Conservation (phyloP, 2,329 filamentous ascomycete species). For the Penicillium sclerotiorum region DNA sequence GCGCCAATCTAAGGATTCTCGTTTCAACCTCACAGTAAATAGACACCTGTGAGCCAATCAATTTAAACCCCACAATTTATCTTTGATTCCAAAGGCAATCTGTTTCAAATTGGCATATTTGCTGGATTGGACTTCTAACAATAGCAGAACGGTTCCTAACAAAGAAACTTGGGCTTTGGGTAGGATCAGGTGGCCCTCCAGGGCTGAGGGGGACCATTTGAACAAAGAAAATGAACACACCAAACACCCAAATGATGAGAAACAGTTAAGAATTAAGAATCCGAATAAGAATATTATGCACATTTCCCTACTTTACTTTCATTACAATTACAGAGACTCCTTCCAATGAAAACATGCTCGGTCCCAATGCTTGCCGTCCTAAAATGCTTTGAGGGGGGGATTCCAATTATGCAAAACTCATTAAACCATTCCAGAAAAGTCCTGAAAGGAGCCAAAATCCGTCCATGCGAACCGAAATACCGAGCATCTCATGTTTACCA, state of each 20-base stretch:
- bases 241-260: neutral
- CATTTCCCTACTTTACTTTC: conserved; percentile 17
- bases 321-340: conserved; percentile 24
- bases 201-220: too few relatives aligned
- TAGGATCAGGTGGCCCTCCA: too few relatives aligned
- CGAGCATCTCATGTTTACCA: neutral
- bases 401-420: conserved; percentile 24
- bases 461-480: neutral
- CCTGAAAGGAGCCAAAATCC: neutral
- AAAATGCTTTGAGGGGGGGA: conserved; percentile 27
- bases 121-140: neutral
- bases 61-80: neutral
- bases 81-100: too few relatives aligned
- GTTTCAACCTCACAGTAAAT: conserved; percentile 15
- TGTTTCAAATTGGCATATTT: neutral
- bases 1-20: conserved; percentile 1
- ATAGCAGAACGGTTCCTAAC: neutral
- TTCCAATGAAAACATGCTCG: conserved; percentile 5
- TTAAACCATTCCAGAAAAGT: conserved; percentile 5
- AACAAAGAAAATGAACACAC: too few relatives aligned
- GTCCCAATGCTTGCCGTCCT: conserved; percentile 17
- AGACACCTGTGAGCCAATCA: conserved; percentile 19
- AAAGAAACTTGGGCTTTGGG: neutral
- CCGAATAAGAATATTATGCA: conserved; percentile 8
- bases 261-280: neutral